A percentile compares a stretch with the other conserved stretches of the same genome.
Evolutionary conservation across 371 early-diverging fungal species (phyloP).

Genomic region (Nematocida minor): DNA sequence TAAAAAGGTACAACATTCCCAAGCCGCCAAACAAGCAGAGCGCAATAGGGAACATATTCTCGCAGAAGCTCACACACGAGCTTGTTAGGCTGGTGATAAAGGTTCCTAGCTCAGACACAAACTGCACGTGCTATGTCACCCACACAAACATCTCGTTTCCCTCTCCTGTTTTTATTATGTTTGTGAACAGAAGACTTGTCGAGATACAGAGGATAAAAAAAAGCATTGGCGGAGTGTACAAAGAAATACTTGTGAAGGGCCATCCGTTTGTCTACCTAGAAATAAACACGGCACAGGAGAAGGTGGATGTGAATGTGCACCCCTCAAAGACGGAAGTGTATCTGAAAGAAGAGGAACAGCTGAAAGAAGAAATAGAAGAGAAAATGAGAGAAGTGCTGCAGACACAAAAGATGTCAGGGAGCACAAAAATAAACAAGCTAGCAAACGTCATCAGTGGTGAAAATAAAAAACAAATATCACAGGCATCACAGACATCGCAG

Average conservation of each 20-base stretch:
- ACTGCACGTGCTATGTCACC: neutral
- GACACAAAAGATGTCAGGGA: neutral
- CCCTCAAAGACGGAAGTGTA: constrained; percentile 87
- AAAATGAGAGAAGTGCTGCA: constrained; percentile 5
- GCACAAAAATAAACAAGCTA: neutral
- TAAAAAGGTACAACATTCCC: neutral
- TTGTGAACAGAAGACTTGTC: constrained; percentile 69
- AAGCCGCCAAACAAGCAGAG: neutral
- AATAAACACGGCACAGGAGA: constrained; percentile 72
- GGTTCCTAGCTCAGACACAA: neutral
- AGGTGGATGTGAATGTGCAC: constrained; percentile 93
- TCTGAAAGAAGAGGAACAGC: constrained; percentile 76
- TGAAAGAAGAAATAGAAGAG: constrained; percentile 66
- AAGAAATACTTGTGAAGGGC: constrained; percentile 73
- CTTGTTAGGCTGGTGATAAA: neutral
- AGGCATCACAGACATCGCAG: neutral
- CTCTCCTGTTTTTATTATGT: constrained; percentile 4
- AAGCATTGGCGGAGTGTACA: constrained; percentile 73
- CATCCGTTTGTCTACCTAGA: constrained; percentile 84
- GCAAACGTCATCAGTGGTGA: too few species aligned
- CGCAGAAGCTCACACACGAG: constrained; percentile 12
- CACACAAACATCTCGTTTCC: constrained; percentile 21
- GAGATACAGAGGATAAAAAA: constrained; percentile 73
- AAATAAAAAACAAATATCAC: neutral
- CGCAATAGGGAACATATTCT: neutral